Base-by-base conservation (phyloP, 495 filamentous ascomycete species). In the Darksidea phi region DNA sequence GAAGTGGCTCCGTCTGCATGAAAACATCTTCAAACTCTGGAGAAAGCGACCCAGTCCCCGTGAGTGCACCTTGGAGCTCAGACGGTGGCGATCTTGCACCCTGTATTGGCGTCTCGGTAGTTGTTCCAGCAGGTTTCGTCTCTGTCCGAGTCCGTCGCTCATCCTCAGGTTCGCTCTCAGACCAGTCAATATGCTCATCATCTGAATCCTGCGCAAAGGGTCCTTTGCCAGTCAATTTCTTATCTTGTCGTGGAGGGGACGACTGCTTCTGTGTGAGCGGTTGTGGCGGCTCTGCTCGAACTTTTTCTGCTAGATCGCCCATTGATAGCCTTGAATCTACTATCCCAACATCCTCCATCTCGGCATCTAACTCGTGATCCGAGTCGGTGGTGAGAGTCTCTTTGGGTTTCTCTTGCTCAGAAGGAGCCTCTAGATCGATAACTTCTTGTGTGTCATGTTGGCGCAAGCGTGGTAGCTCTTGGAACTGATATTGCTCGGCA, bases 341-440 rank as follows among this genome's bases (percentile, higher is more conserved):
- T 0, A 61, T 55, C 12, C 61, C 21, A 6, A 62, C 63, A 49
- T 86, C 84, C 23, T 83, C 67, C 43, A 86, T 79, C 54, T 86
- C 77, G 15, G 84, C 65, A 73, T 67, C 49, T 11, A 84, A 83
- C 53, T 77, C 78, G 25, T 68, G 70, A 23, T 75, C 76, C 12
- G 75, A 75, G 8, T 70, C 63, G 54, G 70, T 59, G 53, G 67
- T 72, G 68, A 76, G 59, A 53, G 67, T 54, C 66, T 67, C 61
- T 25, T 57, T 61, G 0, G 52, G 20, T 11, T 63, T 45, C 28
- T 52, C 41, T 48, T 55, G 37, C 3, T 21, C 55, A 15, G 65
- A 43, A 32, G 60, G 43, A 2, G 66, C 70, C 8, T 75, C 73
- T 26, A 70, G 54, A 48, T 75, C 73, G 54, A 75, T 67, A n/a